Evolutionary conservation across 495 filamentous ascomycete genomes (phyloP), one percentile per base, ranked within the genome.

Genomic region (Bacidia rubella): DNA sequence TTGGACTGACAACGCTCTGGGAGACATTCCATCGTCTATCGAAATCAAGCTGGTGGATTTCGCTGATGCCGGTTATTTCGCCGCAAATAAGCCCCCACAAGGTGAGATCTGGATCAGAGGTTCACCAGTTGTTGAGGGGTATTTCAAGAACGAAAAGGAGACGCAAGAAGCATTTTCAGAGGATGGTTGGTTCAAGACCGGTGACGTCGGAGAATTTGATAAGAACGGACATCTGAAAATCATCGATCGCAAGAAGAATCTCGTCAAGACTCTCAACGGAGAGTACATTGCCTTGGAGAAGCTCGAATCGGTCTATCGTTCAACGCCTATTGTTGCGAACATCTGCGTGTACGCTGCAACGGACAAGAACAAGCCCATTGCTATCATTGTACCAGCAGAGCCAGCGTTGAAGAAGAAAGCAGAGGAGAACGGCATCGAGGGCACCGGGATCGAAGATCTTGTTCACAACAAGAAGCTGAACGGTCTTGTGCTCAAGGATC

Each of bases 271-370:
- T 2, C 74, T 85, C 52, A 87, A 90, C 63, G 92, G 92, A 62
- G 92, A 98, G 72, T 98, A 98, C 68, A 95, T 98, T 64, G 92
- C 92, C 27, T 77, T 98, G 19, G 92, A 98, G 80, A 98, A 98
- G 78, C 86, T 98, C 49, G 92, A 98, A 71, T 90, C 88, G 2
- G 74, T 94, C 55, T 98, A 98, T 70, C 86, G 92, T 52, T 81
- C 89, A 27, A 77, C 80, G 3, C 75, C 83, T 5, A 77, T 96
- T 2, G 89, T 96, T 21, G 83, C 76, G 61, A 98, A 98, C 68
- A 95, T 98, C 66, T 96, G 92, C 65, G 85, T 95, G 47, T 90
- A 93, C 61, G 92, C 90, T 51, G 86, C 87, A 45, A 59, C 77
- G 56, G 75, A 82, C 56, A 81, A 92, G 66, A 76, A 78, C 60